A percentile compares a stretch with the other conserved stretches of the same genome.
Conservation (phyloP, 768 basidiomycete species). For the Leccinellum rugosiceps region DNA sequence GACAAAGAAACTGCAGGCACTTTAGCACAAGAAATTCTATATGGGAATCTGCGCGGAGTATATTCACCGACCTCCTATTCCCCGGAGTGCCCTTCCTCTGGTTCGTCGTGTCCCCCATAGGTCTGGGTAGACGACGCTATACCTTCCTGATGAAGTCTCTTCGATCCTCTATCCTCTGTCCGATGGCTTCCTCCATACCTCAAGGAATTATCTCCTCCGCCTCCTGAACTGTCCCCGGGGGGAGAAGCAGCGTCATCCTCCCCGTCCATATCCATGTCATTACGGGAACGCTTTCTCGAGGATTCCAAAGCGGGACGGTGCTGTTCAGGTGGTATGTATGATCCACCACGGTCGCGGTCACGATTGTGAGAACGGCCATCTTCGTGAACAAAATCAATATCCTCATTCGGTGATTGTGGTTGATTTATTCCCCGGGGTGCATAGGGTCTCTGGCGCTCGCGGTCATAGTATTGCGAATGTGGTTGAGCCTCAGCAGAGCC, state of each 20-base stretch:
- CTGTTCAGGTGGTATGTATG: constrained; percentile 35
- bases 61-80: constrained; percentile 31
- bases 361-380: constrained; percentile 42
- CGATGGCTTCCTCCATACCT: constrained; percentile 38
- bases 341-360: constrained; percentile 38
- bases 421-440: constrained; percentile 51
- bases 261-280: constrained; percentile 63
- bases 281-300: constrained; percentile 54
- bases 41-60: constrained; percentile 21
- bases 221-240: constrained; percentile 27
- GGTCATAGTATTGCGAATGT: constrained; percentile 46
- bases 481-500: constrained; percentile 48
- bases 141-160: constrained; percentile 56
- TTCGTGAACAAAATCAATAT: constrained; percentile 52
- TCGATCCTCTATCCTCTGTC: constrained; percentile 51
- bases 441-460: constrained; percentile 48
- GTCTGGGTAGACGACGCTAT: constrained; percentile 21
- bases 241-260: constrained; percentile 45
- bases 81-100: constrained; percentile 31
- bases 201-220: constrained; percentile 27
- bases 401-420: constrained; percentile 38
- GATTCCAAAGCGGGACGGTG: constrained; percentile 41
- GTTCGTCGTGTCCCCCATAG: constrained; percentile 29
- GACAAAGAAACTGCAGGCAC: constrained; percentile 20
- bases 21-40: constrained; percentile 34